Base-by-base conservation (phyloP, 2,329 filamentous ascomycete species). In the Pseudocercospora eumusae region DNA sequence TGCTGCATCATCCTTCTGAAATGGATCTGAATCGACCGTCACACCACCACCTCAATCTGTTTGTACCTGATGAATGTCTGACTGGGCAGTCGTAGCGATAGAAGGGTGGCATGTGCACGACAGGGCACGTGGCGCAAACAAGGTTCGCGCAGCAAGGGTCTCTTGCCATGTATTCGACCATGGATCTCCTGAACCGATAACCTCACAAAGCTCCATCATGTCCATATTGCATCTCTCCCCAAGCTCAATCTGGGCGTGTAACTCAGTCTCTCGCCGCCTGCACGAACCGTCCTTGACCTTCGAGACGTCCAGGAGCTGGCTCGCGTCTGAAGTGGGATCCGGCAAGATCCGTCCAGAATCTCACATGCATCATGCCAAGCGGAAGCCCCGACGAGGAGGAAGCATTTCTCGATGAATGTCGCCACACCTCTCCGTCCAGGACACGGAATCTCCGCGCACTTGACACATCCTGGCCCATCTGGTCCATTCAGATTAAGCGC, bases 41-140 rank as follows among this genome's bases (percentile, higher is more conserved):
- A n/a, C 36, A 18, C 13, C 36, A 40, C 15, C 15, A 40, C 13
- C 36, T n/a, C 15, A 18, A n/a, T 18, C 15, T 40, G 36, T 40
- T 13, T 15, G 4, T 33, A 33, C 13, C 31, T 11, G 36, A 40
- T 15, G 36, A 40, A 40, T 40, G 36, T 18, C 18, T 18, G 36
- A 40, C 15, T n/a, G 15, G 15, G 15, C 2, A n/a, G n/a, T 40
- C 6, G 36, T 18, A 40, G 36, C 7, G 15, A 40, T 18, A n/a
- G 15, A 40, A 3, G 36, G 2, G 8, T 23, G 23, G 25, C 23
- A 15, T n/a, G 25, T 52, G 47, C 47, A 25, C 47, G 47, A 52
- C n/a, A 52, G 28, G 47, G 47, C 47, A 52, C 47, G 23, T 52
- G 47, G 47, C 47, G 47, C 36, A 40, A 18, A 15, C 10, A 52